Base-by-base conservation (phyloP, 805 yeast genomes). In the Barnettozyma sp. region DNA sequence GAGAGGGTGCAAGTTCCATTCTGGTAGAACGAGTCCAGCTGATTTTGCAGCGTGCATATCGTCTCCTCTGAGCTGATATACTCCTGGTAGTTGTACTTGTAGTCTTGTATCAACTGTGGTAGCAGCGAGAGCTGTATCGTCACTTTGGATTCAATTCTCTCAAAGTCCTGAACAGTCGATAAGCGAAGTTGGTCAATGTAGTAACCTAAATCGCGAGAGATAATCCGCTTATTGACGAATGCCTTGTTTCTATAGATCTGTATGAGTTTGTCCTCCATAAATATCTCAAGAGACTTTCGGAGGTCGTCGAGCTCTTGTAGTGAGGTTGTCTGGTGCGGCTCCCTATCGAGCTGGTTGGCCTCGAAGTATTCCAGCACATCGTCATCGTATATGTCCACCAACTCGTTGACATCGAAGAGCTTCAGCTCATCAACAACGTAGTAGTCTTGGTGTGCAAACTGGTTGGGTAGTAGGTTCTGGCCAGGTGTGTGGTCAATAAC, bases 131-230 rank as follows among this genome's bases (percentile, higher is more conserved):
- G 6, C 29, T 50, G 51, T 12, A 22, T 36, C 2, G 11, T 6
- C 17, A 49, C 27, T 19, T 49, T 41, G 6, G 20, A 7, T 14
- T 34, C 37, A 16, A 52, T 48, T 14, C 45, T 34, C 9, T 34
- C 17, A 24, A 52, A 52, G 34, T 49, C 53, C 7, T 33, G 33
- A 15, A 41, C 19, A 0, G 53, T 43, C 2, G 38, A 17, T 10
- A 19, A 22, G 13, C 55, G 22, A 15, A 52, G 33, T 12, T 41
- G 39, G 15, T 49, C 48, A 26, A 52, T 48, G 40, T 42, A 50
- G n/a, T 38, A 43, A 27, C 40, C 43, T 15, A 35, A 30, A 4
- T 38, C 31, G 14, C 44, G 35, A 5, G 55, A 39, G 12, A 25
- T 39, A 10, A 52, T 20, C 17, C 31, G 44, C 34, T 50, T 52